Evolutionary conservation across 306 rosid species (phyloP).

Genomic region (Rosa lucieae): DNA sequence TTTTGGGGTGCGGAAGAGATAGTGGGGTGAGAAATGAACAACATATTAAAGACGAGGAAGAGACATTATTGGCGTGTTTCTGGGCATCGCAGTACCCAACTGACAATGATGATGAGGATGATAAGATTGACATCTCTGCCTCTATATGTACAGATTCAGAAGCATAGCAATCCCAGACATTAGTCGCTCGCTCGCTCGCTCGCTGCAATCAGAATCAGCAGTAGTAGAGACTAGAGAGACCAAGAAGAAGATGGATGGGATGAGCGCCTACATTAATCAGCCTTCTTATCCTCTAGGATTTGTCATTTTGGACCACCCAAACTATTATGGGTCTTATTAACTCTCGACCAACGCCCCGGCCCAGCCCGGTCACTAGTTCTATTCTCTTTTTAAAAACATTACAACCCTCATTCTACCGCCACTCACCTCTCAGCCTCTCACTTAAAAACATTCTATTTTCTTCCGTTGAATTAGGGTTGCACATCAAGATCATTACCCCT

Average conservation of each 20-base stretch:
- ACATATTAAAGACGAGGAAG: background rate
- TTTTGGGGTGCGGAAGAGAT: background rate
- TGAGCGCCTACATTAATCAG: no score
- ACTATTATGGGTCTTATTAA: background rate
- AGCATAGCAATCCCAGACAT: background rate
- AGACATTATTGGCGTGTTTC: background rate
- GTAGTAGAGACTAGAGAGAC: background rate
- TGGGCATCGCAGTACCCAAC: conserved; percentile 6
- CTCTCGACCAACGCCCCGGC: background rate
- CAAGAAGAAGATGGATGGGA: background rate
- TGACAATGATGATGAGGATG: conserved; percentile 2
- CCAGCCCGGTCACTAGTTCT: background rate
- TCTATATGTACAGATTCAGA: conserved; percentile 10
- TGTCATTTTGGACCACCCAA: conserved; percentile 23
- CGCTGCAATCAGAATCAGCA: background rate
- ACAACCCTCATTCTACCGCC: no score
- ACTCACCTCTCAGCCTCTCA: no score
- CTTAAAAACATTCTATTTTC: no score
- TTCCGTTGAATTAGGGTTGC: no score
- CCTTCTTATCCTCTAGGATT: conserved; percentile 24
- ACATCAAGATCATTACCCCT: no score
- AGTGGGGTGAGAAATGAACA: conserved; percentile 11
- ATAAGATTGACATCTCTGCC: conserved; percentile 21
- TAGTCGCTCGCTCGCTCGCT: background rate
- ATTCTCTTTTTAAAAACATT: no score